Base-by-base conservation (phyloP, 1,139 yeast species). In the Saccharomyces hybrid region DNA sequence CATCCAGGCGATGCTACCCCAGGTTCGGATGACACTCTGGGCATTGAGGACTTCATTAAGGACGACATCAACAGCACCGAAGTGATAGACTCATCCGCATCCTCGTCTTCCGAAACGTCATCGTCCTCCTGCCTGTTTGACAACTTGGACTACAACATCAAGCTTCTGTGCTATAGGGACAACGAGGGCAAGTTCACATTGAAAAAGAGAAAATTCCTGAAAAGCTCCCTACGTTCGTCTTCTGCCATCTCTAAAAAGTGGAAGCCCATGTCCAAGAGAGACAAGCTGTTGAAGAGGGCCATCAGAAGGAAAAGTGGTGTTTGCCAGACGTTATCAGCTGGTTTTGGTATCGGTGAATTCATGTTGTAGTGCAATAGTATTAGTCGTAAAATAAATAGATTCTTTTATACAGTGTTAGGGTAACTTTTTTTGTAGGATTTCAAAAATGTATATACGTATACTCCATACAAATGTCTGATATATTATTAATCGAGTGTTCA, bases 221-320 rank as follows among this genome's bases (percentile, higher is more conserved):
- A 38, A 38, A 38, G 11, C 23, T 38, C 42, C 23, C 23, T 38
- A 9, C 42, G 42, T 38, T 38, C 42, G 42, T 38, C 42, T 3
- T 38, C 42, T 38, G 13, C 65, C 46, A 9, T 23, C 46, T 57
- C 52, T 46, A 57, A 59, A 26, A 55, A 51, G 50, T 53, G 48
- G 44, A 49, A 48, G 23, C 42, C 42, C 26, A 60, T 58, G 50
- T 59, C 58, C 46, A 60, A 59, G 53, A 57, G 57, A 50, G 38
- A 28, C 27, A 48, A 48, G 49, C 59, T 38, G 42, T 38, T 55
- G 50, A 55, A 56, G 50, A 60, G 58, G 44, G 66, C 63, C 28
- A 58, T 66, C 27, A 65, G 70, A 56, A 59, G 71, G 55, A 66
- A 66, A 49, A 64, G 69, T 51, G 71, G 70, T 44, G 62, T 66